Conservation (phyloP, 176 grass and related monocot species). For the sorghum (Sorghum bicolor) region DNA sequence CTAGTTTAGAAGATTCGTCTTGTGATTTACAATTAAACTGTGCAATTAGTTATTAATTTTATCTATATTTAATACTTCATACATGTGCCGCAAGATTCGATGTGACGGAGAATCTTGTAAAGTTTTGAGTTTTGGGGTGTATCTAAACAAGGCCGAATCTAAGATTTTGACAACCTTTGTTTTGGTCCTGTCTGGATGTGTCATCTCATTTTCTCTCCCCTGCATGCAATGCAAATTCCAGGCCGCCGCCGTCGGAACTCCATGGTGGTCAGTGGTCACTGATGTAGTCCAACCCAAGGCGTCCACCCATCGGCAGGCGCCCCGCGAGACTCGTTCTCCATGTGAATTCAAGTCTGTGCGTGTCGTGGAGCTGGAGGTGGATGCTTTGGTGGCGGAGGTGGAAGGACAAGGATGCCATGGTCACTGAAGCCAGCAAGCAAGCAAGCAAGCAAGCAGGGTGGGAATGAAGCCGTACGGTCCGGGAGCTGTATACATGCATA, state of each 20-base stretch:
- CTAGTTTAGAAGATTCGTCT: no score
- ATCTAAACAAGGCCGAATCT: no score
- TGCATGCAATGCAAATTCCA: not conserved
- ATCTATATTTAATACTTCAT: no score
- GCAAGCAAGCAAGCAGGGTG: not conserved
- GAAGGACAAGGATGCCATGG: not conserved
- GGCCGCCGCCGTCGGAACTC: not conserved
- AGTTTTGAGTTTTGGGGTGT: no score
- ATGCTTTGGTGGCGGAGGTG: not conserved
- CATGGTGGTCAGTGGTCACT: not conserved
- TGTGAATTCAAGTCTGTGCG: not conserved
- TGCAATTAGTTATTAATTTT: no score
- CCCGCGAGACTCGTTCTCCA: not conserved
- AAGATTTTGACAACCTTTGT: not conserved
- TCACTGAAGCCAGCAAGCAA: not conserved
- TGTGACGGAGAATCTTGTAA: no score
- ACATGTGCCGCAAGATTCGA: no score
- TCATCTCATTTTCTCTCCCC: no score
- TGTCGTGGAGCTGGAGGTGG: not conserved
- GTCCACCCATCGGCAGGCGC: not conserved
- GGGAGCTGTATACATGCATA: conserved; percentile 21
- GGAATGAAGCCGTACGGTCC: conserved; percentile 41
- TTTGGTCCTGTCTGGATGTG: not conserved
- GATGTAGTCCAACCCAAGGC: not conserved
- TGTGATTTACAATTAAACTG: no score